Percentiles rank a stretch among this genome's conserved stretches.
phyloP scores from a whole-genome alignment of 805 yeast genomes.

The Debaryomyces maramus region DNA sequence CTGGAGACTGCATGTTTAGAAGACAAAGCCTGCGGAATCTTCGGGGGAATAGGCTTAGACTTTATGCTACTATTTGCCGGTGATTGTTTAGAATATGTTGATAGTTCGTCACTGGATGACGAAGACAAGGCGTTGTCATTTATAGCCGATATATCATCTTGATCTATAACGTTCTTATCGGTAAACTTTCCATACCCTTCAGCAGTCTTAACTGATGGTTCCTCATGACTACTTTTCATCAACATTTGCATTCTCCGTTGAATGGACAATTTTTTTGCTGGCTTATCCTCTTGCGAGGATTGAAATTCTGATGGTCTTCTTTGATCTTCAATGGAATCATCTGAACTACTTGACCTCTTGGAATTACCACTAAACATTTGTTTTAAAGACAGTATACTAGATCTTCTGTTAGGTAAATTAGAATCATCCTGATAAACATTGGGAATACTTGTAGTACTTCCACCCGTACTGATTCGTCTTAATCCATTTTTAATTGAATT shows the following conservation, averaged over 20 bases:
- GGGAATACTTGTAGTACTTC: conserved; percentile 15
- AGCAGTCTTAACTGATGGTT: conserved; percentile 64
- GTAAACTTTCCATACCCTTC: conserved; percentile 81
- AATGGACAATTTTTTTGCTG: conserved; percentile 37
- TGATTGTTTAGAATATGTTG: too few relatives aligned
- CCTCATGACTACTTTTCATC: conserved; percentile 37
- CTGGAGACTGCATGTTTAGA: too few relatives aligned
- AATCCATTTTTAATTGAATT: conserved; percentile 31
- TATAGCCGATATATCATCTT: conserved; percentile 35
- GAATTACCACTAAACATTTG: conserved; percentile 29
- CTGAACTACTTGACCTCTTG: conserved; percentile 13
- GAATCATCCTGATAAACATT: conserved; percentile 21
- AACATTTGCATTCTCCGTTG: conserved; percentile 57
- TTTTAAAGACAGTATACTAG: conserved; percentile 31
- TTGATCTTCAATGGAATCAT: conserved; percentile 1
- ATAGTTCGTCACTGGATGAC: conserved; percentile 2
- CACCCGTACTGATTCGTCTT: conserved; percentile 43
- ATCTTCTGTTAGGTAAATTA: conserved; percentile 18
- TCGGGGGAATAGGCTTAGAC: conserved; percentile 29
- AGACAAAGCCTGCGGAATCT: conserved; percentile 33
- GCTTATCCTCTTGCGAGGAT: not conserved
- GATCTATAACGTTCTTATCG: conserved; percentile 36
- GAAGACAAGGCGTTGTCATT: conserved; percentile 19
- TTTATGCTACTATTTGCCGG: too few relatives aligned
- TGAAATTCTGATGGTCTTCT: not conserved